Evolutionary conservation across 2,329 filamentous ascomycete species (phyloP).

Genomic region (Beauveria caledonica): DNA sequence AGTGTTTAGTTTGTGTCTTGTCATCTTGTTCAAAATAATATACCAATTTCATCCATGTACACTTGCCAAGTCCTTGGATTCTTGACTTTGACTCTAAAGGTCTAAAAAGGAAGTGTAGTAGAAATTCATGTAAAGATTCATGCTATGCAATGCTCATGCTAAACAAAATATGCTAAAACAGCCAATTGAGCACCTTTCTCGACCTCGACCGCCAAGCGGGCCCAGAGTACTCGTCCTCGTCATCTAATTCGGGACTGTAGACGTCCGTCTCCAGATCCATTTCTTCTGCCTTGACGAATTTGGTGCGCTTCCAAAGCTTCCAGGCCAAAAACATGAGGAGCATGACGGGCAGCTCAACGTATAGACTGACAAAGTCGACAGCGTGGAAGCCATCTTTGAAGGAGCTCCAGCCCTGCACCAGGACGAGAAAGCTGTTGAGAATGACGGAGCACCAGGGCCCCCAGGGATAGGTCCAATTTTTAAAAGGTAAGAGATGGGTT

Average conservation of each 20-base stretch:
- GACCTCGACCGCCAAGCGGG: neutral
- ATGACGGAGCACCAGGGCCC: slow-evolving; percentile 49
- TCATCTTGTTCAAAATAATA: too few relatives aligned
- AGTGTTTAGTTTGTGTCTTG: slow-evolving; percentile 22
- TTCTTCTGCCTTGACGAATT: slow-evolving; percentile 44
- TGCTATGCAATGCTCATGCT: neutral
- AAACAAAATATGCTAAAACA: neutral
- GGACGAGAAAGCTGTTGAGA: slow-evolving; percentile 50
- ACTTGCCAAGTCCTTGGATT: too few relatives aligned
- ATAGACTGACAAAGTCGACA: slow-evolving; percentile 55
- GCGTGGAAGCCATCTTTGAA: slow-evolving; percentile 51
- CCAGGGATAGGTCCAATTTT: slow-evolving; percentile 58
- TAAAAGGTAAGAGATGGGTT: slow-evolving; percentile 52
- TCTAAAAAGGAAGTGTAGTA: too few relatives aligned
- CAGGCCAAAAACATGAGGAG: slow-evolving; percentile 57
- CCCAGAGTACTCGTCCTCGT: slow-evolving; percentile 14
- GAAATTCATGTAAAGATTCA: neutral
- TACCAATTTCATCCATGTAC: too few relatives aligned
- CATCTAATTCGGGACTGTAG: slow-evolving; percentile 34
- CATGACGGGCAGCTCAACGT: slow-evolving; percentile 56
- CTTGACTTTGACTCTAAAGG: too few relatives aligned
- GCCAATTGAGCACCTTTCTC: slow-evolving; percentile 2
- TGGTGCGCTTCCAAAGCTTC: slow-evolving; percentile 63
- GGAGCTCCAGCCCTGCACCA: slow-evolving; percentile 56
- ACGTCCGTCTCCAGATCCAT: slow-evolving; percentile 58